Percentiles rank a stretch among this genome's conserved stretches.
These are phyloP conservation scores for Crithidia fasciculata DNA, from an alignment of 208 protist species.

Conservation along the genomic window DNA sequence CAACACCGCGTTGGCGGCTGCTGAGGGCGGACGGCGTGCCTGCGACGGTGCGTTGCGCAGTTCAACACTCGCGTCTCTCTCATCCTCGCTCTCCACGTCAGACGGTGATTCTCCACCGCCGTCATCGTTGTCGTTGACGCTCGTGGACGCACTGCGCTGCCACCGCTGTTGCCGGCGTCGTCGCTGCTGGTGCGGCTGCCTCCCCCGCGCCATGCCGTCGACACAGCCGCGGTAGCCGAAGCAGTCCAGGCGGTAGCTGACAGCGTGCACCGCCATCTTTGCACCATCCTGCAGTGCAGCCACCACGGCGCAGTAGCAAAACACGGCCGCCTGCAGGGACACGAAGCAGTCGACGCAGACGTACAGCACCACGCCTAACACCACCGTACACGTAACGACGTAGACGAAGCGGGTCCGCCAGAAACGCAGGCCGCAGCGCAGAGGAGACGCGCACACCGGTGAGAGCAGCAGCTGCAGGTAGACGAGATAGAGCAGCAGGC, in stretches of 20 bases:
- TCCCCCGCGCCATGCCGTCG: slow-evolving; percentile 6
- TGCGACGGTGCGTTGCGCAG: neutral
- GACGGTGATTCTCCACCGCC: neutral
- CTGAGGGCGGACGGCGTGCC: neutral
- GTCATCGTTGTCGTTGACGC: neutral
- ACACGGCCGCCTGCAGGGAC: neutral
- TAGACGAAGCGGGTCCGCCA: neutral
- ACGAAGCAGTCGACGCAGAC: neutral
- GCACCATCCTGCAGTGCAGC: slow-evolving; percentile 16
- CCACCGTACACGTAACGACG: neutral
- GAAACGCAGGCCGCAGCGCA: slow-evolving; percentile 23
- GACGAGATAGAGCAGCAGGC: slow-evolving; percentile 8
- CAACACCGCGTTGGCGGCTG: slow-evolving; percentile 1
- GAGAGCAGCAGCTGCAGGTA: slow-evolving; percentile 10
- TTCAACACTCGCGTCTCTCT: neutral
- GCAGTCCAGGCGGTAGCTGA: slow-evolving; percentile 8
- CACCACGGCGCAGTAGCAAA: slow-evolving; percentile 15
- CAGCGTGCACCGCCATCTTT: slow-evolving; percentile 16
- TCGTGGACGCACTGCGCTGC: neutral
- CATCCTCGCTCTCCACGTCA: neutral
- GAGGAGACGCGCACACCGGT: slow-evolving; percentile 25
- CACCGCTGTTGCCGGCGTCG: neutral
- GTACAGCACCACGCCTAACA: neutral
- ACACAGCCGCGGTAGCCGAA: slow-evolving; percentile 12
- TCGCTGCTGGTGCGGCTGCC: no score